Evolutionary conservation across 2,329 filamentous ascomycete genomes (phyloP).

Genomic region (Scedosporium boydii): DNA sequence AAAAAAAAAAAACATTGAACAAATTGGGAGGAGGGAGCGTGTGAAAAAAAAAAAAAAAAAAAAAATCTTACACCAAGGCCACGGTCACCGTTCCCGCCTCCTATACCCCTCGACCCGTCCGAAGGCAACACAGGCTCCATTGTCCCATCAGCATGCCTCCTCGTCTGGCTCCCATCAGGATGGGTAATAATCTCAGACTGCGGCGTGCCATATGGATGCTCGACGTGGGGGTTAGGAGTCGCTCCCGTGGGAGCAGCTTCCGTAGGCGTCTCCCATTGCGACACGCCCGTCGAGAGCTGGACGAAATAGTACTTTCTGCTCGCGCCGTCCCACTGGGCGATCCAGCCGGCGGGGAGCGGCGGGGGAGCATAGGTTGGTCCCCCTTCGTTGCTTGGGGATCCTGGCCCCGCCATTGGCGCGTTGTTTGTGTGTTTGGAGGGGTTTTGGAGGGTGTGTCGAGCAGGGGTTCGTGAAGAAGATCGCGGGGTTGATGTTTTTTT

Average conservation of each 20-base stretch:
- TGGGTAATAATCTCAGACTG: constrained; percentile 49
- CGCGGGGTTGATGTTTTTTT: background rate
- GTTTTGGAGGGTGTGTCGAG: background rate
- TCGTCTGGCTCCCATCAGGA: constrained; percentile 52
- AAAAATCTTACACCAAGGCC: constrained; percentile 51
- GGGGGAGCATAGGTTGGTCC: constrained; percentile 48
- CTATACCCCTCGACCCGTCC: constrained; percentile 37
- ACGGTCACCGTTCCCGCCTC: constrained; percentile 47
- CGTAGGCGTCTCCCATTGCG: constrained; percentile 66
- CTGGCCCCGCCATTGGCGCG: constrained; percentile 42
- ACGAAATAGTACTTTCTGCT: constrained; percentile 63
- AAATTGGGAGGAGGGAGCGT: constrained; percentile 12
- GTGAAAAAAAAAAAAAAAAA: constrained; percentile 9
- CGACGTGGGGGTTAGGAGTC: constrained; percentile 43
- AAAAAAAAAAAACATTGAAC: background rate
- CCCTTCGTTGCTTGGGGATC: constrained; percentile 48
- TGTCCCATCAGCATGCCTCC: constrained; percentile 50
- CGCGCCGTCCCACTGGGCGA: constrained; percentile 57
- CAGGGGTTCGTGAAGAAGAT: background rate
- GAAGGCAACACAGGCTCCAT: constrained; percentile 47
- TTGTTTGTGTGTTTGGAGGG: background rate
- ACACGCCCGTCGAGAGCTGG: constrained; percentile 60
- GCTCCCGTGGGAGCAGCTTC: constrained; percentile 52
- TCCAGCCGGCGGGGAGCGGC: constrained; percentile 55
- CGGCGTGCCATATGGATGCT: constrained; percentile 54